phyloP scores from a whole-genome alignment of 2,329 filamentous ascomycete genomes.

The Colletotrichum agaves region DNA sequence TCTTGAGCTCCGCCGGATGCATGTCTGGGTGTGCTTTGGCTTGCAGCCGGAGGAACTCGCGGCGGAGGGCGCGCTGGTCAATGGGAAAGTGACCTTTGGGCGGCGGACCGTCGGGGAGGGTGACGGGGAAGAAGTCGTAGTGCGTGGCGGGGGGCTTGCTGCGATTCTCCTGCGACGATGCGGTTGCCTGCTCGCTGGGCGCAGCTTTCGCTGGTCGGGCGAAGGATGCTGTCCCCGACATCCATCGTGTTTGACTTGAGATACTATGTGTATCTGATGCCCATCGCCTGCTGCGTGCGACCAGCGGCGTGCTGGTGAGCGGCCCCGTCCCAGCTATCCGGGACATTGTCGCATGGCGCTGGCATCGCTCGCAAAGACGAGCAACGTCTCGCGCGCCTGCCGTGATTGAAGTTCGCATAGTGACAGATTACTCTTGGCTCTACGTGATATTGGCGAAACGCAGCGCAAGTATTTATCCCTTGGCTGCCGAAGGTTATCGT shows the following conservation, averaged over 20 bases:
- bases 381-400: conserved; percentile 43
- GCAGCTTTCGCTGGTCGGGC: conserved; percentile 17
- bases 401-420: conserved; percentile 43
- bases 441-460: neutral
- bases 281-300: conserved; percentile 1
- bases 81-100: conserved; percentile 81
- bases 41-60: conserved; percentile 89
- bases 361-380: conserved; percentile 49
- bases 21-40: conserved; percentile 80
- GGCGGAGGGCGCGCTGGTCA: conserved; percentile 74
- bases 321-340: conserved; percentile 35
- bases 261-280: neutral
- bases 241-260: conserved; percentile 28
- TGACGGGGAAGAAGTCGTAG: conserved; percentile 89
- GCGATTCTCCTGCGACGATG: conserved; percentile 7
- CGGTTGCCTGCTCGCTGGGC: conserved; percentile 5
- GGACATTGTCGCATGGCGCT: conserved; percentile 43
- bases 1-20: conserved; percentile 63
- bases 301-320: conserved; percentile 10
- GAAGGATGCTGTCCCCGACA: conserved; percentile 13
- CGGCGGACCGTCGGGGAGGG: conserved; percentile 81
- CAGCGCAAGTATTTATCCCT: neutral
- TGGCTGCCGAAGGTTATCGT: neutral
- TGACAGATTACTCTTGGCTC: neutral
- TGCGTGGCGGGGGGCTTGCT: conserved; percentile 61